Evolutionary conservation across 108 stramenopile genomes (phyloP).

Genomic region (Phaeodactylum tricornutum): DNA sequence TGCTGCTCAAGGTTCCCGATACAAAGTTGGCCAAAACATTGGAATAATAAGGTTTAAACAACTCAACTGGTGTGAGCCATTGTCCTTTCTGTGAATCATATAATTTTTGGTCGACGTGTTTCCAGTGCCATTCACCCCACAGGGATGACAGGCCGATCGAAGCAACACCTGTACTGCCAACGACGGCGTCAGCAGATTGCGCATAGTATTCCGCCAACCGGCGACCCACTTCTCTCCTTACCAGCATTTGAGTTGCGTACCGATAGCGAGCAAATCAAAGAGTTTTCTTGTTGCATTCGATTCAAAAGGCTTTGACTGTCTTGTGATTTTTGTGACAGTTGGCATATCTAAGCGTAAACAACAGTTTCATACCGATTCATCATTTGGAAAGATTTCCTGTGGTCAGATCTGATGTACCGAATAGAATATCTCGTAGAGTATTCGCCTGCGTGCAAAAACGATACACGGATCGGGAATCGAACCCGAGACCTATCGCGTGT

Average conservation of each 20-base stretch:
- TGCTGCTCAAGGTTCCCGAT: conserved; percentile 8
- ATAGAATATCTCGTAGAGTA: too few relatives aligned
- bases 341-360: too few relatives aligned
- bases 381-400: too few relatives aligned
- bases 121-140: conserved; percentile 74
- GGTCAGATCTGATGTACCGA: too few relatives aligned
- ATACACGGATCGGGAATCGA: conserved; percentile 62
- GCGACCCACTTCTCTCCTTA: conserved; percentile 23
- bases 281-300: too few relatives aligned
- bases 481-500: conserved; percentile 67
- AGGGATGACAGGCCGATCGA: conserved; percentile 35
- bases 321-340: too few relatives aligned
- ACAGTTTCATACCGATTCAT: too few relatives aligned
- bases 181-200: conserved; percentile 34
- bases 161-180: conserved; percentile 13
- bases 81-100: conserved; percentile 64
- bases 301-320: too few relatives aligned
- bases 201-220: conserved; percentile 34
- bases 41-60: conserved; percentile 69
- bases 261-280: too few relatives aligned
- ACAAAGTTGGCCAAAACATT: conserved; percentile 63
- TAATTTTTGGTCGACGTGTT: conserved; percentile 26
- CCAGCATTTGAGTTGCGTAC: too few relatives aligned
- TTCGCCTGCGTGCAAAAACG: too few relatives aligned
- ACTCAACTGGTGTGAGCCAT: conserved; percentile 82